Evolutionary conservation across 306 rosid genomes (phyloP), one percentile per base, ranked within the genome.

Genomic region (Casuarina glauca): DNA sequence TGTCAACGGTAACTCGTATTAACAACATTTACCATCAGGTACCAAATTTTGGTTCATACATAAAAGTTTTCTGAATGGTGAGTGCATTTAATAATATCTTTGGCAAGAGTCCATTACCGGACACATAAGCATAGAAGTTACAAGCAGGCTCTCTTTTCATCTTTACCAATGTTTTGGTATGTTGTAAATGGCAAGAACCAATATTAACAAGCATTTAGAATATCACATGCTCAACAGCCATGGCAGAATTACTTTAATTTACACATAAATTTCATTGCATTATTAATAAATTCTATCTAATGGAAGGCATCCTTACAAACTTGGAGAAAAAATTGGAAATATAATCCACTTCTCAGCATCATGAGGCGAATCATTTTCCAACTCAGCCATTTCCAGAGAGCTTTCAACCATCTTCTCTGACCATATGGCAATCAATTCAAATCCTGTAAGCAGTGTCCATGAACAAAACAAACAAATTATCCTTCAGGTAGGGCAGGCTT

Each of bases 331-430:
- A 77, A 79, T 86, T 74, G 94, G 91, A 80, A 87, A 82, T 73
- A 93, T 74, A 61, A 86, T 82, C 98, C 98, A 95, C 84, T 91
- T 95, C 84, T 89, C 89, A 76, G 98, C 95, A 45, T 95, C 98
- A 76, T 89, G 88, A 72, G 98, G 97, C 15, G 97, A 89, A 79
- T 81, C 84, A 80, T 95, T 95, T 93, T 95, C 98, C 87, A 95
- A 69, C 85, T 91, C 98, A 71, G 98, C 98, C 98, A 95, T 95
- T 84, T 89, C 96, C 87, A 91, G 75, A 75, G 98, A 92, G 89
- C 77, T 93, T 80, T 91, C 96, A 68, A 91, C 82, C 88, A 86
- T 85, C 83, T 89, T 91, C 85, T 93, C 98, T 70, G 96, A 84
- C 97, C 93, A 93, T 74, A 83, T 79, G 78, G 93, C 81, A 74